These are phyloP conservation scores for Micractinium sp. DNA, from an alignment of 139 green algal species.

Conservation along the genomic window DNA sequence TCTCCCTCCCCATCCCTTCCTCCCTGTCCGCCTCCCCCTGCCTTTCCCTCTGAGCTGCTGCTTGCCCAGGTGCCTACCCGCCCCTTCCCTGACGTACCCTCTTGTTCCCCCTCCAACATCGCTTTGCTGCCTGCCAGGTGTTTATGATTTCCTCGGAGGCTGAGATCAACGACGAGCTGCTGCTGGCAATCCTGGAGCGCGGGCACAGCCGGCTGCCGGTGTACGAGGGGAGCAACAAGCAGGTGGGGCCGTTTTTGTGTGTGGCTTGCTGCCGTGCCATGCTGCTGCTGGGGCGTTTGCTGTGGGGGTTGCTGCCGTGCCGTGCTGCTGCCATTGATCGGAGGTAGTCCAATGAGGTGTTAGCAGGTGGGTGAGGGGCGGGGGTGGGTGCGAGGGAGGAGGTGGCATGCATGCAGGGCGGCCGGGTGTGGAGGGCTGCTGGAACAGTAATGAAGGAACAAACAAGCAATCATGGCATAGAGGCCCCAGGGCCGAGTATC, in stretches of 20 bases:
- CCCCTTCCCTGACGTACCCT: background rate
- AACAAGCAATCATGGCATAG: too few species aligned
- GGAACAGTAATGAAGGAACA: too few species aligned
- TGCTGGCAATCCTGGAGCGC: constrained; percentile 64
- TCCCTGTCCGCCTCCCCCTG: background rate
- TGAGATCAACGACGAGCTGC: constrained; percentile 65
- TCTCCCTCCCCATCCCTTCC: background rate
- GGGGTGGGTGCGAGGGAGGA: background rate
- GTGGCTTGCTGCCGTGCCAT: background rate
- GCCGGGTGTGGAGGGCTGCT: too few species aligned
- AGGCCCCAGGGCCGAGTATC: too few species aligned
- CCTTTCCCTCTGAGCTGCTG: background rate
- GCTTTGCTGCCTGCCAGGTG: constrained; percentile 61
- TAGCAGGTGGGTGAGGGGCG: background rate
- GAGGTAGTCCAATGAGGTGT: background rate
- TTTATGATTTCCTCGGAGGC: constrained; percentile 80
- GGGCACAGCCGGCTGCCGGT: constrained; percentile 88
- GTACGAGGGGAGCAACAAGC: constrained; percentile 45
- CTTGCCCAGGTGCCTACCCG: background rate
- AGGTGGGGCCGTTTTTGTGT: background rate
- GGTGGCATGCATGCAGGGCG: background rate
- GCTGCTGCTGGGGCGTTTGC: background rate
- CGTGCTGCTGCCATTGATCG: background rate
- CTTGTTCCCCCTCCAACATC: background rate
- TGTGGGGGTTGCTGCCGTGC: too few species aligned